Evolutionary conservation across 2,329 filamentous ascomycete genomes (phyloP).

Genomic region (Coniochaeta prunicola): DNA sequence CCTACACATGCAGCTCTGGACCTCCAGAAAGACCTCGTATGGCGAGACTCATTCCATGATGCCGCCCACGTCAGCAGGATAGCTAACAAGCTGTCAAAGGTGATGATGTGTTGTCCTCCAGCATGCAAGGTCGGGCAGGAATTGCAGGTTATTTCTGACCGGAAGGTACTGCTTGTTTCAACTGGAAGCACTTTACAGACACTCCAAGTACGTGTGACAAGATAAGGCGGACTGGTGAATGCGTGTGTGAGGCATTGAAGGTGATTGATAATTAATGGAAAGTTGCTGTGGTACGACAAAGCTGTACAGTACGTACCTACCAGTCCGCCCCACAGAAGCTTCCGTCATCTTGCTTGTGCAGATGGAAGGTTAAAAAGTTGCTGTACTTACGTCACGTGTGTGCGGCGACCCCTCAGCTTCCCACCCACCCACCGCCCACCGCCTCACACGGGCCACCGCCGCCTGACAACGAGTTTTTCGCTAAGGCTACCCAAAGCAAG

Average conservation of each 20-base stretch:
- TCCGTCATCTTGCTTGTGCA: neutral
- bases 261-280: neutral
- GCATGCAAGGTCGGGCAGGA: neutral
- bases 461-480: constrained; percentile 19
- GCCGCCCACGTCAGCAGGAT: too few species aligned
- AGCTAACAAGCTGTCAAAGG: neutral
- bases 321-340: neutral
- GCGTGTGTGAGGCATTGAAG: too few species aligned
- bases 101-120: neutral
- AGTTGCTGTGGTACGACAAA: neutral
- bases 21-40: too few species aligned
- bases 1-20: too few species aligned
- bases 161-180: neutral
- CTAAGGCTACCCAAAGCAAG: constrained; percentile 16
- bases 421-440: neutral
- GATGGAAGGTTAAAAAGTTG: neutral
- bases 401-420: neutral
- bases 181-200: too few species aligned
- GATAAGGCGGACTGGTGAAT: too few species aligned
- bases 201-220: too few species aligned
- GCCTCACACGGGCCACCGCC: neutral
- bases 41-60: too few species aligned
- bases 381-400: neutral
- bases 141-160: neutral
- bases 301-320: neutral